Evolutionary conservation across 2,329 filamentous ascomycete genomes (phyloP), one percentile per base, ranked within the genome.

Genomic region (Colletotrichum melonis): DNA sequence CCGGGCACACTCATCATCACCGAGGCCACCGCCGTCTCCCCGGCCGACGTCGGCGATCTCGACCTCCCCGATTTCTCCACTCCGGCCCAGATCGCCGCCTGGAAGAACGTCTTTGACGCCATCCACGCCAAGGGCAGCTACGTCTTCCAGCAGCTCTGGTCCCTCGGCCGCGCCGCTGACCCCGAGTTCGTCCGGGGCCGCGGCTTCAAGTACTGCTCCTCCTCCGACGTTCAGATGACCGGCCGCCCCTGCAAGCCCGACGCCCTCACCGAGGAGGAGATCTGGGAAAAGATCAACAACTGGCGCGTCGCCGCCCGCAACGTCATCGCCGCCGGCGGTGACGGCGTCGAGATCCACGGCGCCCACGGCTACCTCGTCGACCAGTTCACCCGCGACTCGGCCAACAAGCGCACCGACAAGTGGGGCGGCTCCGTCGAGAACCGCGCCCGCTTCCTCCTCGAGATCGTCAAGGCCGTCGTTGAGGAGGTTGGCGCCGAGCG

Each of bases 341-440:
- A 75, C 57, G 88, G 88, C 12, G 88, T 94, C 68, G 93, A 95
- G 77, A 81, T 86, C 2, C 85, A 88, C 76, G 81, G 77, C 16
- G 84, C 86, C 19, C 87, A 88, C 73, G 87, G 87, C 4, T 91
- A 90, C 76, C 80, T 91, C 2, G 80, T 89, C 30, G 87, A 89
- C 69, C 88, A 90, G 65, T 91, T 91, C 80, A 81, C 88, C 4
- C 86, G 81, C n/a, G 72, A 75, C 54, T 72, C 67, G 28, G 68
- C 35, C 68, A 75, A 74, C 59, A 78, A 80, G 56, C 80, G 86
- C 46, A 87, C 84, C 11, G 86, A 88, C 76, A 76, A 83, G 55
- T 90, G 89, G 30, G 88, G 88, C 3, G 88, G 88, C 0, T 84
- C 81, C 26, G 80, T 90, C 9, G 84, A 88, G 69, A 90, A 90